Percentiles rank a stretch among this genome's conserved stretches.
These are phyloP conservation scores for Penicillium frequentans DNA, from an alignment of 2,329 filamentous ascomycete genomes.

Conservation along the genomic window DNA sequence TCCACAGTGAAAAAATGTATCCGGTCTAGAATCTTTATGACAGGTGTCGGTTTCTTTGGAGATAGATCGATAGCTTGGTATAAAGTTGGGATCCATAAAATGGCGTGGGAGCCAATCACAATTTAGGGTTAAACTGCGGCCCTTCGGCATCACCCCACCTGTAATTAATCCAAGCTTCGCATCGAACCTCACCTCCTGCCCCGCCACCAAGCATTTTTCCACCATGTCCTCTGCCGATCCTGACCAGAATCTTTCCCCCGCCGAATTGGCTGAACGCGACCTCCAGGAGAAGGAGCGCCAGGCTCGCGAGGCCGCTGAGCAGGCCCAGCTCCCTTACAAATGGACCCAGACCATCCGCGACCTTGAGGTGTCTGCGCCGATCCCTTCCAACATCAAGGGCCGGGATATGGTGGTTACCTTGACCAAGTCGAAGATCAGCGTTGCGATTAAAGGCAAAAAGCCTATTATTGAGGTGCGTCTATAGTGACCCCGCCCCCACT, in stretches of 20 bases:
- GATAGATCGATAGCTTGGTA: neutral
- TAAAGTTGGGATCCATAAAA: neutral
- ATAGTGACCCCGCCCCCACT: neutral
- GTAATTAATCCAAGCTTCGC: neutral
- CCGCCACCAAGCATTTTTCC: conserved; percentile 1
- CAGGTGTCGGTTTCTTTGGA: neutral
- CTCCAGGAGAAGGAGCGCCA: conserved; percentile 58
- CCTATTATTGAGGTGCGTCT: conserved; percentile 72
- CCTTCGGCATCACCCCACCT: conserved; percentile 1
- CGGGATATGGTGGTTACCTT: conserved; percentile 81
- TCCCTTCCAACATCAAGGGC: conserved; percentile 81
- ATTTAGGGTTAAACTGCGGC: neutral
- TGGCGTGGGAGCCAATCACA: neutral
- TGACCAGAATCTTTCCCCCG: conserved; percentile 31
- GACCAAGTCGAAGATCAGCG: conserved; percentile 73
- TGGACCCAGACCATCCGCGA: conserved; percentile 94
- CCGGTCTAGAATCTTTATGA: neutral
- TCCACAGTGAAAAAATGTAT: neutral
- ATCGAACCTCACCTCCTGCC: neutral
- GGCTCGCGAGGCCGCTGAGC: conserved; percentile 79
- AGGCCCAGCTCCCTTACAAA: conserved; percentile 90
- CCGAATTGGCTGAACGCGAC: conserved; percentile 50
- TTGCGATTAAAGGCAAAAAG: conserved; percentile 84
- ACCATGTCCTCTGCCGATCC: conserved; percentile 34
- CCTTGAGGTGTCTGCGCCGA: conserved; percentile 73